phyloP scores from a whole-genome alignment of 2,329 filamentous ascomycete species.

The Cercospora nicotianae region DNA sequence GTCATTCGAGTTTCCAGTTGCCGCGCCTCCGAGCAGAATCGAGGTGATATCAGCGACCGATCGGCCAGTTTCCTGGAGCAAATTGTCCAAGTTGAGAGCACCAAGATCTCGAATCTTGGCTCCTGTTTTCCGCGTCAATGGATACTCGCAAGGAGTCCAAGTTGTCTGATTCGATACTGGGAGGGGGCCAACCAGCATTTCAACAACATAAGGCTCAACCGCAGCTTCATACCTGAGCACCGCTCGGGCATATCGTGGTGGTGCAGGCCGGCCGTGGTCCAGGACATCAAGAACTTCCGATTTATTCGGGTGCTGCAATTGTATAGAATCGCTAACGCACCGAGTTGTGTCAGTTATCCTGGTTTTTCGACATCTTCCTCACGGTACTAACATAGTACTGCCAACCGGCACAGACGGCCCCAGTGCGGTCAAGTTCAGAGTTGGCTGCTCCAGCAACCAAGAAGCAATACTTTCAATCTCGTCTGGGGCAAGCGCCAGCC shows the following conservation, averaged over 20 bases:
- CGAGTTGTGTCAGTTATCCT: neutral
- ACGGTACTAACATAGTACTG: neutral
- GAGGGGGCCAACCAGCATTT: neutral
- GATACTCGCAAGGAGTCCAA: neutral
- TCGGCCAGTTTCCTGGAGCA: neutral
- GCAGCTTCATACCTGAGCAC: neutral
- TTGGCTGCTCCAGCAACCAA: neutral
- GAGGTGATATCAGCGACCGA: slow-evolving; percentile 44
- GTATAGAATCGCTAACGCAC: neutral
- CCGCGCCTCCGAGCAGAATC: slow-evolving; percentile 47
- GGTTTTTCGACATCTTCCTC: neutral
- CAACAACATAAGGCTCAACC: neutral
- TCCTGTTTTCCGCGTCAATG: neutral
- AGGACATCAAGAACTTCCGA: neutral
- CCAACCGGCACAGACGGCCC: neutral
- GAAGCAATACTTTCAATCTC: neutral
- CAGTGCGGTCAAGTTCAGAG: neutral
- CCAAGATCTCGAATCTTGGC: neutral
- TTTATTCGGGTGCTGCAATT: neutral
- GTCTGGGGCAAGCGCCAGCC: neutral
- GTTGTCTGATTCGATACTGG: neutral
- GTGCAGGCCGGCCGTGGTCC: neutral
- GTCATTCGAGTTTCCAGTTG: slow-evolving; percentile 45
- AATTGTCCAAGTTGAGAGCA: neutral
- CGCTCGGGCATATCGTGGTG: neutral